Evolutionary conservation across 2,329 filamentous ascomycete genomes (phyloP).

Genomic region (Cyphellophora europaea): DNA sequence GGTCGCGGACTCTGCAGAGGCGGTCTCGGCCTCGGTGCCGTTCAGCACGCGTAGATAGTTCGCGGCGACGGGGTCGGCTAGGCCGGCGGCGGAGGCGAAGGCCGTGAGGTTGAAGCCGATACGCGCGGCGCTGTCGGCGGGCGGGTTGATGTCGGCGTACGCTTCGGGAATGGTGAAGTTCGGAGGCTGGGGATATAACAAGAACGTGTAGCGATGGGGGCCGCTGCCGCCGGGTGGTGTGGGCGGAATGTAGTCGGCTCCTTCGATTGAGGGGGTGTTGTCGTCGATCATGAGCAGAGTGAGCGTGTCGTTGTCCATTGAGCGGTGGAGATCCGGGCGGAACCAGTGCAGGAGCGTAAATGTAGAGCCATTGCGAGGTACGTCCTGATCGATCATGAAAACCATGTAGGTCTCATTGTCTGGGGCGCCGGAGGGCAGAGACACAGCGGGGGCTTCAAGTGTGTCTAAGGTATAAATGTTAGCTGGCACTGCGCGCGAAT

Average conservation of each 20-base stretch:
- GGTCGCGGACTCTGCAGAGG: neutral
- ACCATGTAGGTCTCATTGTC: conserved; percentile 10
- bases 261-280: conserved; percentile 6
- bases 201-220: conserved; percentile 24
- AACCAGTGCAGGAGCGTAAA: conserved; percentile 12
- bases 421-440: conserved; percentile 14
- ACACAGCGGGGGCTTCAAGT: conserved; percentile 10
- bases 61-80: conserved; percentile 24
- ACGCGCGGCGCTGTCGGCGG: conserved; percentile 18
- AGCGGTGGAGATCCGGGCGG: conserved; percentile 12
- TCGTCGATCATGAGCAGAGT: conserved; percentile 4
- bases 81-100: conserved; percentile 24
- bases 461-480: conserved; percentile 6
- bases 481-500: neutral
- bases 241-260: conserved; percentile 21
- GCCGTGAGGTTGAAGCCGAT: conserved; percentile 26
- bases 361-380: conserved; percentile 3
- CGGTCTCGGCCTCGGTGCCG: conserved; percentile 1
- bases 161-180: conserved; percentile 22
- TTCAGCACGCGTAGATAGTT: conserved; percentile 29
- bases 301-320: conserved; percentile 7
- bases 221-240: conserved; percentile 18
- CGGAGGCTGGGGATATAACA: conserved; percentile 21
- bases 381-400: conserved; percentile 15
- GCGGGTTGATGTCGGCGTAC: conserved; percentile 25